Base-by-base conservation (phyloP, 495 filamentous ascomycete species). In the Tuber melanosporum region DNA sequence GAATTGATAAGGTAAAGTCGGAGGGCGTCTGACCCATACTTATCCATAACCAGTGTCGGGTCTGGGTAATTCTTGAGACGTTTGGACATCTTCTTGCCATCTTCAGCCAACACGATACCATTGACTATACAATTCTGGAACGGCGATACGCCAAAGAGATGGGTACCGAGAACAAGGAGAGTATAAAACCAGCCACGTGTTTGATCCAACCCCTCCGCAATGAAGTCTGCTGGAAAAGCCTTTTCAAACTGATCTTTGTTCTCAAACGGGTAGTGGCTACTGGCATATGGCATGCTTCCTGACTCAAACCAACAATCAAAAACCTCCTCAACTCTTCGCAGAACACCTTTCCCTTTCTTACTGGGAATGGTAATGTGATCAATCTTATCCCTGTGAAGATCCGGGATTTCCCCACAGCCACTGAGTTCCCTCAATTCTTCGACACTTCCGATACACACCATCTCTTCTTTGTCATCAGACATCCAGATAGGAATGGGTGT, bases 31-130 rank as follows among this genome's bases (percentile, higher is more conserved):
- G 95, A 94, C 39, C 95, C 95, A 82, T 97, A 97, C 75, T 91
- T 91, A 71, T 91, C 84, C 88, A 99, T 97, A 79, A 99, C 89
- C 32, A 94, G 83, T 47, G 85, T 85, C 17, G 96, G 95, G 82
- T 98, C 96, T 14, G 96, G 96, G 83, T 98, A 99, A 85, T 99
- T 99, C 87, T 98, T 95, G 57, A 97, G 87, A 62, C 96, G 89
- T 87, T 99, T 99, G 1, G 94, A 98, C 95, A 99, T 99, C 87
- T 99, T 99, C 87, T 97, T 98, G 73, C 95, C 95, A 82, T 98
- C 94, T 84, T 97, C 94, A 10, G 91, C 95, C 45, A 99, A 87
- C 1, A 99, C 95, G 74, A 99, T 96, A 17, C 95, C 95, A 82
- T 97, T 98, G 70, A 98, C 96, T 19, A 98, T 92, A 82, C 94